phyloP scores from a whole-genome alignment of 148 eudicot species.

The Dysphania ambrosioides region DNA sequence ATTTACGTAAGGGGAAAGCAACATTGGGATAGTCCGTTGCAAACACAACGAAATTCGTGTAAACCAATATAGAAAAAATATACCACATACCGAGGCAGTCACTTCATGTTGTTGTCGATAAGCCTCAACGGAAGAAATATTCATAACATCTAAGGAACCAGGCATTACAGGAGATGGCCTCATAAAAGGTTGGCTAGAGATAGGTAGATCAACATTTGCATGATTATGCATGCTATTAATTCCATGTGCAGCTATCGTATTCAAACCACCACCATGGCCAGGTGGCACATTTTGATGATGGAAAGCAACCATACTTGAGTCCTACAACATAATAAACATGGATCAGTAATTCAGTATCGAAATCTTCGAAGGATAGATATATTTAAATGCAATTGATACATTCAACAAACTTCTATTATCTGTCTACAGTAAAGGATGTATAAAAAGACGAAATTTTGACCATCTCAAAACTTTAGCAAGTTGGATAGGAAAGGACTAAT shows the following conservation, averaged over 20 bases:
- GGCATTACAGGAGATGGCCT: slow-evolving; percentile 49
- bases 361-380: not conserved
- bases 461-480: not conserved
- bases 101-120: slow-evolving; percentile 88
- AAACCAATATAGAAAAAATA: not conserved
- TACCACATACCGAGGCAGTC: slow-evolving; percentile 71
- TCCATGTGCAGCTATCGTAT: slow-evolving; percentile 41
- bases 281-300: slow-evolving; percentile 45
- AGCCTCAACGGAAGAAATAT: slow-evolving; percentile 61
- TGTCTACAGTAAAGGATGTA: not conserved
- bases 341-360: slow-evolving; percentile 9
- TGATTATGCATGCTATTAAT: slow-evolving; percentile 50
- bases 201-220: slow-evolving; percentile 44
- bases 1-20: not conserved
- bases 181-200: slow-evolving; percentile 45
- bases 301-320: slow-evolving; percentile 48
- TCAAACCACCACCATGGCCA: slow-evolving; percentile 39
- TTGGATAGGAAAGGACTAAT: not conserved
- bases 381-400: not conserved
- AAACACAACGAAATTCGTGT: not conserved
- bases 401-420: not conserved
- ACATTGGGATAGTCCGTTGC: not conserved
- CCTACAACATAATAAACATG: slow-evolving; percentile 36
- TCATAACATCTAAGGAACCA: slow-evolving; percentile 51
- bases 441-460: not conserved